A percentile compares a stretch with the other conserved stretches of the same genome.
Evolutionary conservation across 345 rosid species (phyloP).

Genomic region (Kernera saxatilis): DNA sequence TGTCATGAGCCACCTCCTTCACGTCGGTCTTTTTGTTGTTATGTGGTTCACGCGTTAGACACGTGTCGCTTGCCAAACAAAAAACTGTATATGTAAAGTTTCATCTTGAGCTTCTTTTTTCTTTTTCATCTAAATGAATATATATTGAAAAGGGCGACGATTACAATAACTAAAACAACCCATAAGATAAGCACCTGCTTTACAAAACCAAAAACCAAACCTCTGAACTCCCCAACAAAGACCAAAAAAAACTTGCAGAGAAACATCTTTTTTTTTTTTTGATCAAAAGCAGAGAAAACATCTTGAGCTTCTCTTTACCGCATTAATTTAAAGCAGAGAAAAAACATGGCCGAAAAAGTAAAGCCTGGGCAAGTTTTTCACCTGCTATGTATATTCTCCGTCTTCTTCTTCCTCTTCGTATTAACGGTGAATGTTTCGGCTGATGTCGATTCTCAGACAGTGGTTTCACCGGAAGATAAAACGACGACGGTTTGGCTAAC

Average conservation of each 20-base stretch:
- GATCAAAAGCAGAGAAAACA: no score
- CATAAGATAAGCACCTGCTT: no score
- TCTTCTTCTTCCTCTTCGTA: not conserved
- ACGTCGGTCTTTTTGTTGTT: constrained; percentile 8
- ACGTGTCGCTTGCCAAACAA: not conserved
- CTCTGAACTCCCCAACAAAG: no score
- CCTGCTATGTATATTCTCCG: not conserved
- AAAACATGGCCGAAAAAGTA: not conserved
- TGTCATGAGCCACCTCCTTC: not conserved
- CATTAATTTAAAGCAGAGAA: not conserved
- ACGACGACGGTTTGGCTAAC: constrained; percentile 4
- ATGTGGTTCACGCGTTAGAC: not conserved
- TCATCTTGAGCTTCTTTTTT: not conserved
- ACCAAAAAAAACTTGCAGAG: no score
- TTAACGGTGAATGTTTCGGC: not conserved
- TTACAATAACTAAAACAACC: no score
- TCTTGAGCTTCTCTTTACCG: no score
- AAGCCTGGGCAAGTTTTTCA: not conserved
- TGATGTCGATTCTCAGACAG: not conserved
- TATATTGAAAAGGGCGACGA: no score
- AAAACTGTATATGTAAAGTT: not conserved
- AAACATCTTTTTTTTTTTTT: no score
- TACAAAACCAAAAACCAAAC: no score
- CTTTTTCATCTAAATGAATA: no score
- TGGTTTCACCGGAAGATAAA: not conserved